Evolutionary conservation across 345 rosid genomes (phyloP).

Genomic region (Citrus hindsii): DNA sequence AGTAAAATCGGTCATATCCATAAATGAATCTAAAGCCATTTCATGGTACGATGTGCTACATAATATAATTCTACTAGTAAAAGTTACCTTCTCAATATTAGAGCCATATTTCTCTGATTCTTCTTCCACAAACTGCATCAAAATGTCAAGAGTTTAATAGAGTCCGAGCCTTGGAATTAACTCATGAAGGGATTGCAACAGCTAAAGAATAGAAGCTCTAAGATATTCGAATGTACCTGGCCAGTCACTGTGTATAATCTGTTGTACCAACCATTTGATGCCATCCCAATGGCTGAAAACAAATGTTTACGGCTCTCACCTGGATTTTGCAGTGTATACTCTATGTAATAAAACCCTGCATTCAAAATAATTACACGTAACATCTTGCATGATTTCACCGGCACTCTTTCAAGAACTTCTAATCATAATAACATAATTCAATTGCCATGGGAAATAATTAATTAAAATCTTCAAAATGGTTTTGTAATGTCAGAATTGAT

Average conservation of each 20-base stretch:
- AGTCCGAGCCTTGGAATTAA: not conserved
- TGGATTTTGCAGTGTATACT: constrained; percentile 83
- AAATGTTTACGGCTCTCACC: constrained; percentile 72
- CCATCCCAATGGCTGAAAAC: constrained; percentile 82
- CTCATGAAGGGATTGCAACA: not conserved
- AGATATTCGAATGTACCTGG: constrained; percentile 39
- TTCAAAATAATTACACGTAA: not conserved
- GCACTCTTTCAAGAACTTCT: not conserved
- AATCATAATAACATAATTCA: not conserved
- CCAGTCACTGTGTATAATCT: constrained; percentile 90
- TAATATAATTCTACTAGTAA: not conserved
- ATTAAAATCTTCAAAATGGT: not conserved
- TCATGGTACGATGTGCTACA: not conserved
- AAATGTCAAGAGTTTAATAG: not conserved
- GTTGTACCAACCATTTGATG: constrained; percentile 87
- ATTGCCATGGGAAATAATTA: not conserved
- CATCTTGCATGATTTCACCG: not conserved
- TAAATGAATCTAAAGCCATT: not conserved
- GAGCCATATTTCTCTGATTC: constrained; percentile 59
- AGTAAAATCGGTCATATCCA: not conserved
- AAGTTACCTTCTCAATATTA: constrained; percentile 55
- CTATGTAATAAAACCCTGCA: constrained; percentile 84
- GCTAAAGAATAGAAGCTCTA: not conserved
- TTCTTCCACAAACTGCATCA: constrained; percentile 63
- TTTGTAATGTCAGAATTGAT: not conserved